These are phyloP conservation scores for Corylus avellana DNA, from an alignment of 306 rosid genomes.

Conservation along the genomic window DNA sequence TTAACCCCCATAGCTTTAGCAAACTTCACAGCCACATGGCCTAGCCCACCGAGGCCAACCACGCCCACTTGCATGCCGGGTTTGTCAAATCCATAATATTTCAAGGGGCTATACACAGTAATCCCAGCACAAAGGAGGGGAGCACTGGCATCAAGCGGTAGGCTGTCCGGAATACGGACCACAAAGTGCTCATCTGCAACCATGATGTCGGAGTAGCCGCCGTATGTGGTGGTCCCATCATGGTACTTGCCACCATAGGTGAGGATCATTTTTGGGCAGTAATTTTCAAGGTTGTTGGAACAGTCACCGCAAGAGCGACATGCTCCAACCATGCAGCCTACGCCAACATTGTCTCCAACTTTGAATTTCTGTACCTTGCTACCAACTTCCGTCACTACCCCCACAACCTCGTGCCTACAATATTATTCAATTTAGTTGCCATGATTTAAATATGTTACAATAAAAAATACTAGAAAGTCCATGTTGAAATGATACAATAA, in stretches of 20 bases:
- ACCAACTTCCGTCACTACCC: slow-evolving; percentile 26
- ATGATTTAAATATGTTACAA: neutral
- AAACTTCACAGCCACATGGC: slow-evolving; percentile 31
- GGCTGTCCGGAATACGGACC: slow-evolving; percentile 22
- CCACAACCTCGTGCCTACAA: slow-evolving; percentile 26
- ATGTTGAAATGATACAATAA: too few species aligned
- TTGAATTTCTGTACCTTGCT: slow-evolving; percentile 22
- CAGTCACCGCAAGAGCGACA: slow-evolving; percentile 26
- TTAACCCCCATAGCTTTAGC: slow-evolving; percentile 34
- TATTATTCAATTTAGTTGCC: neutral
- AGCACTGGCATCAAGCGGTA: slow-evolving; percentile 20
- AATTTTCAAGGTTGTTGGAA: slow-evolving; percentile 20
- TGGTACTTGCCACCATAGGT: slow-evolving; percentile 5
- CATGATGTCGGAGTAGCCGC: slow-evolving; percentile 31
- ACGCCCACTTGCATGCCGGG: slow-evolving; percentile 31
- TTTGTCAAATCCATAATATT: slow-evolving; percentile 27
- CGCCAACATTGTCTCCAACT: slow-evolving; percentile 32
- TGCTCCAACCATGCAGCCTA: slow-evolving; percentile 24
- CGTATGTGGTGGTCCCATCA: slow-evolving; percentile 28
- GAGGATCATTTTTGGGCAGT: slow-evolving; percentile 22
- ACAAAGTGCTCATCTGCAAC: slow-evolving; percentile 27
- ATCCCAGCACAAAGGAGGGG: slow-evolving; percentile 33
- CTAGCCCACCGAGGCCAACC: slow-evolving; percentile 34
- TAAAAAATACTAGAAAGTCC: too few species aligned
- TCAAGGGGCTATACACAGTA: slow-evolving; percentile 32